Base-by-base conservation (phyloP, 176 grass and related monocot genomes). In the Musa schizocarpa region DNA sequence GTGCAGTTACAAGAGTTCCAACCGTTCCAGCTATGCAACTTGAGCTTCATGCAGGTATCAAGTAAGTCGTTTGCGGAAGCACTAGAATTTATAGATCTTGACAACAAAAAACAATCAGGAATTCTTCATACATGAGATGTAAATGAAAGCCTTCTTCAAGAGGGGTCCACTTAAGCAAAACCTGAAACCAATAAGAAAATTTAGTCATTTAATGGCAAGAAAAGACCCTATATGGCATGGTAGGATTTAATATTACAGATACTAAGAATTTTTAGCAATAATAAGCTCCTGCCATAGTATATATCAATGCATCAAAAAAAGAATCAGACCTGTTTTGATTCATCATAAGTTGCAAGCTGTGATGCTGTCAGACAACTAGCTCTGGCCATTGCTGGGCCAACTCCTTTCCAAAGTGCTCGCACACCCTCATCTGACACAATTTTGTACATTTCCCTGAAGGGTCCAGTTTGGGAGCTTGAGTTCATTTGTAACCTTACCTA, bases 311-410 rank as follows among this genome's bases (percentile, higher is more conserved):
- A 74, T 52, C 29, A 27, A 50, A 65, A n/a, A 16, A 48, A 62
- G 11, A 80, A 53, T 51, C 14, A 52, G 69, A 87, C 85, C 94
- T 98, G 86, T 58, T 98, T 98, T 27, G 90, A 78, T 85, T 98
- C 94, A 2, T 93, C 94, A 48, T 93, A 98, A 79, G 94, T 98
- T 81, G 88, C 94, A 86, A 93, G 75, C 80, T 98, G 94, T 81
- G 94, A 98, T 76, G 94, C 94, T 13, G 90, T 98, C 13, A 98
- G 86, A 75, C 88, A 93, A 34, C 88, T 86, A 19, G 94, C 90
- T 89, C 94, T 83, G 83, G 79, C 73, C 90, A 98, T 98, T 82
- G 94, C 94, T 79, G 94, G 94, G 16, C 90, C 88, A 82, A 98
- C 94, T 77, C 94, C 94, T 93, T 91, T 97, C 94, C 94, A 97